phyloP scores from a whole-genome alignment of 208 protist genomes.

The Wallacemonas sp. region DNA sequence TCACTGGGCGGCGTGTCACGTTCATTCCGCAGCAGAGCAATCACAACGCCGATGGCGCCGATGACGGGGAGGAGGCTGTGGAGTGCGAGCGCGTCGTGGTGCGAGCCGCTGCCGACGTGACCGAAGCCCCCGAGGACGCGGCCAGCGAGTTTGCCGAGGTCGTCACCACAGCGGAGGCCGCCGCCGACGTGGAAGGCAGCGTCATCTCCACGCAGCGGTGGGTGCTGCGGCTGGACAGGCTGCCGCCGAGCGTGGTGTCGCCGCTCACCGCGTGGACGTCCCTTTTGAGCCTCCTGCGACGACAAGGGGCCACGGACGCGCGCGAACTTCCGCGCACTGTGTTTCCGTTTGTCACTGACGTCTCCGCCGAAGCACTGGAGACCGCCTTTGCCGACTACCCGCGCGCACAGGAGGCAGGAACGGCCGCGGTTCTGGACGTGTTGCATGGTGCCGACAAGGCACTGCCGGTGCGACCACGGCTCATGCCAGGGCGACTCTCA shows the following conservation, averaged over 20 bases:
- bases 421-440: background rate
- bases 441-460: background rate
- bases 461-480: background rate
- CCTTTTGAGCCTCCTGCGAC: background rate
- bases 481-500: background rate
- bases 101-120: too few relatives aligned
- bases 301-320: background rate
- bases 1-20: constrained; percentile 23
- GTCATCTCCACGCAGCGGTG: constrained; percentile 6
- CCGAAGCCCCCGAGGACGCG: too few relatives aligned
- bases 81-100: background rate
- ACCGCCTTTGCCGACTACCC: background rate
- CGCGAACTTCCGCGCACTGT: background rate
- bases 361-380: background rate
- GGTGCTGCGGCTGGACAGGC: background rate
- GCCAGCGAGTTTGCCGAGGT: background rate
- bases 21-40: background rate
- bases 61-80: background rate
- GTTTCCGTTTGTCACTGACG: background rate
- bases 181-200: background rate
- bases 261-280: background rate
- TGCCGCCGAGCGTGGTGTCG: background rate
- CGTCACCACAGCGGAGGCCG: background rate
- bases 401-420: background rate
- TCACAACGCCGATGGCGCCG: background rate